Percentiles rank a stretch among this genome's conserved stretches.
Evolutionary conservation across 2,329 filamentous ascomycete genomes (phyloP).

Genomic region (Apiospora phragmitis): DNA sequence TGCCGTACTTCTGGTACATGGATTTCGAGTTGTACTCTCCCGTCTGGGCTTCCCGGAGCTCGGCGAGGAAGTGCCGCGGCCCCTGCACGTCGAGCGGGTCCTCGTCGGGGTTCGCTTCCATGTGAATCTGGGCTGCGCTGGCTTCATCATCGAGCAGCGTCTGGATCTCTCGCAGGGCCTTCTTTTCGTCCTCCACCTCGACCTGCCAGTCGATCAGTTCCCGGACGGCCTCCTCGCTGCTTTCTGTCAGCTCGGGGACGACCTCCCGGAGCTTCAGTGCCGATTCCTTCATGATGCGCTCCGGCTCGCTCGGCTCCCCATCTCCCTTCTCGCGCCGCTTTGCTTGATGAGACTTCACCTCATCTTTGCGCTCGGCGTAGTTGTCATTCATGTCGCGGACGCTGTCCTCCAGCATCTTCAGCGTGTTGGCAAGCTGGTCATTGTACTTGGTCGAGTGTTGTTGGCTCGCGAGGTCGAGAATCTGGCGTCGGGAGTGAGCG

Average conservation of each 20-base stretch:
- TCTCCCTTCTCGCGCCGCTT: slow-evolving; percentile 36
- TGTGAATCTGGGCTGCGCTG: slow-evolving; percentile 21
- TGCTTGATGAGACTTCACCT: slow-evolving; percentile 34
- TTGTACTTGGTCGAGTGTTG: slow-evolving; percentile 44
- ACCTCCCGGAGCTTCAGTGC: slow-evolving; percentile 38
- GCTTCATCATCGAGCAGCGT: slow-evolving; percentile 28
- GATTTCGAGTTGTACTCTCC: slow-evolving; percentile 44
- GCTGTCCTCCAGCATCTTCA: slow-evolving; percentile 43
- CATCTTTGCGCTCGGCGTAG: slow-evolving; percentile 35
- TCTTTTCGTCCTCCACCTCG: slow-evolving; percentile 49
- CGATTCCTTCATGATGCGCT: slow-evolving; percentile 40
- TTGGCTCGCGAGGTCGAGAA: slow-evolving; percentile 44
- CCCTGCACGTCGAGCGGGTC: slow-evolving; percentile 30
- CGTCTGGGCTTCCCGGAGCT: slow-evolving; percentile 37
- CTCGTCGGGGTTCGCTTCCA: slow-evolving; percentile 24
- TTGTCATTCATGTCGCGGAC: slow-evolving; percentile 53
- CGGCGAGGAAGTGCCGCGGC: slow-evolving; percentile 35
- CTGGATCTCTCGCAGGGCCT: slow-evolving; percentile 38
- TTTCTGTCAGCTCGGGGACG: slow-evolving; percentile 43
- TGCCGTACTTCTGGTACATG: slow-evolving; percentile 50
- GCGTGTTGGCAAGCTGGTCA: slow-evolving; percentile 45
- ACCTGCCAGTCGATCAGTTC: slow-evolving; percentile 49
- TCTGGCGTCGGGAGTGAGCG: slow-evolving; percentile 36
- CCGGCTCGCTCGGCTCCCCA: slow-evolving; percentile 35
- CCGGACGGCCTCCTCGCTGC: slow-evolving; percentile 48